phyloP scores from a whole-genome alignment of 2,329 filamentous ascomycete species.

The Aspergillus puulaauensis region DNA sequence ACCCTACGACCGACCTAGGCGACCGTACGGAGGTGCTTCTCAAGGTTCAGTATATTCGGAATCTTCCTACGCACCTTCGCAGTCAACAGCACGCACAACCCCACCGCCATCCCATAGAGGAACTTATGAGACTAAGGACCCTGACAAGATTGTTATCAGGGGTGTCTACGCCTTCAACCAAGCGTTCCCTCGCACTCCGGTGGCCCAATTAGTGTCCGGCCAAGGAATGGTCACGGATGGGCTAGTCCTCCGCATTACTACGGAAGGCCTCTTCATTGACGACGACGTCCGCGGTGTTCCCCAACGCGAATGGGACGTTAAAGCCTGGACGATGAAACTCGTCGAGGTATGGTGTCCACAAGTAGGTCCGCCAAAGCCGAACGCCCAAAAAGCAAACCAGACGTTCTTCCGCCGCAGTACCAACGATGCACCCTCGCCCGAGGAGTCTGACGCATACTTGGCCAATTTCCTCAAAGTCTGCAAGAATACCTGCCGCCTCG shows the following conservation, averaged over 20 bases:
- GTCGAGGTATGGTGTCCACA: constrained; percentile 83
- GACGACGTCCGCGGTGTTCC: constrained; percentile 87
- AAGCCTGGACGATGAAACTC: constrained; percentile 93
- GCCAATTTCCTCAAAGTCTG: constrained; percentile 63
- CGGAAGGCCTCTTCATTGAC: constrained; percentile 94
- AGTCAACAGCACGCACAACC: constrained; percentile 79
- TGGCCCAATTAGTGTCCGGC: constrained; percentile 86
- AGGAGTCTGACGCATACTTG: constrained; percentile 67
- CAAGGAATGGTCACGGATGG: constrained; percentile 85
- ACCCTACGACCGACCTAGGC: constrained; percentile 70
- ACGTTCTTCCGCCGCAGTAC: constrained; percentile 46
- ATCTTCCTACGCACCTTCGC: constrained; percentile 80
- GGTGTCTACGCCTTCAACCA: constrained; percentile 93
- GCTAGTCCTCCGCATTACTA: constrained; percentile 85
- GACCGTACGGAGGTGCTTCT: constrained; percentile 60
- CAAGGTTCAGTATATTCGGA: constrained; percentile 74
- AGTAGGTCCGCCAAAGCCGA: constrained; percentile 46
- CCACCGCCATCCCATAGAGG: constrained; percentile 76
- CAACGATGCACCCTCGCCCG: constrained; percentile 54
- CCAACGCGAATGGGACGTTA: constrained; percentile 98
- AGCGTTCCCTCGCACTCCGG: constrained; percentile 80
- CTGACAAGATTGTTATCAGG: constrained; percentile 93
- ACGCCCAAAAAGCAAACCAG: constrained; percentile 28
- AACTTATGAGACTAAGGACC: constrained; percentile 83
- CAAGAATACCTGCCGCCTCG: constrained; percentile 61